phyloP scores from a whole-genome alignment of 495 filamentous ascomycete species.

The Pseudevernia furfuracea region DNA sequence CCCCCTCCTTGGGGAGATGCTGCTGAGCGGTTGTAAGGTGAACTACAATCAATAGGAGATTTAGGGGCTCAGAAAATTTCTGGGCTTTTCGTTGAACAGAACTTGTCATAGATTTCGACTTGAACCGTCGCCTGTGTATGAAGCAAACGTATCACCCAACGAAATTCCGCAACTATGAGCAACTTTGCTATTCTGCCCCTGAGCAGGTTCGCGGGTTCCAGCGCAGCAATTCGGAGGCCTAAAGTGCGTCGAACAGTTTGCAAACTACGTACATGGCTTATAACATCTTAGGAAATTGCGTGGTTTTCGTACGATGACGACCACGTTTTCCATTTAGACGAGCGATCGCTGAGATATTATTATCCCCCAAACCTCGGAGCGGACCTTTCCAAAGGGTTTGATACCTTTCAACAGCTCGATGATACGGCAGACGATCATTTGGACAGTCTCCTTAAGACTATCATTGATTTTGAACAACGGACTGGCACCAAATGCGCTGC shows the following conservation, averaged over 20 bases:
- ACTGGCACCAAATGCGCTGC: constrained; percentile 58
- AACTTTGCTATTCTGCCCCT: constrained; percentile 14
- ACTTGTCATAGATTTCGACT: background rate
- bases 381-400: constrained; percentile 70
- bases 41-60: background rate
- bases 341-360: constrained; percentile 77
- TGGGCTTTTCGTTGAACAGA: background rate
- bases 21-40: too few species aligned
- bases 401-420: constrained; percentile 76
- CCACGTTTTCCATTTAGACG: constrained; percentile 66
- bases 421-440: constrained; percentile 79
- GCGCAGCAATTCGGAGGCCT: constrained; percentile 58
- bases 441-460: constrained; percentile 70
- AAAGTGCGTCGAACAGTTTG: constrained; percentile 41
- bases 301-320: constrained; percentile 85
- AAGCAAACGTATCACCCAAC: background rate
- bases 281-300: constrained; percentile 64
- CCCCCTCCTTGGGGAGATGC: too few species aligned
- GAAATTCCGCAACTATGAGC: background rate
- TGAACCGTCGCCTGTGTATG: background rate
- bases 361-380: constrained; percentile 65
- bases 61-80: background rate
- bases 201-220: constrained; percentile 36
- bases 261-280: background rate
- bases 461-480: constrained; percentile 62